phyloP scores from a whole-genome alignment of 2,329 filamentous ascomycete genomes.

The Talaromyces sp. region DNA sequence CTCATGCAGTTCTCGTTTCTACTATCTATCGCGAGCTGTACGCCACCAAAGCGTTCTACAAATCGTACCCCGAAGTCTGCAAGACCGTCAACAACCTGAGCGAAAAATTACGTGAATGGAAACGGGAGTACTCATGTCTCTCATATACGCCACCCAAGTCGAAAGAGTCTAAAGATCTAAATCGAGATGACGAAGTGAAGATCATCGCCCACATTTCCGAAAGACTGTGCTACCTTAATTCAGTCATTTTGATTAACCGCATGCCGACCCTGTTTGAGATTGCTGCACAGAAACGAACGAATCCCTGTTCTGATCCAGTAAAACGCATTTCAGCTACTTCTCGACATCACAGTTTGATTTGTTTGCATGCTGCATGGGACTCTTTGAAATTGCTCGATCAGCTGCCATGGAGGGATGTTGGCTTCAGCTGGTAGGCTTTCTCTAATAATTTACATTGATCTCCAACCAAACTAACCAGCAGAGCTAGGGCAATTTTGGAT shows the following conservation, averaged over 20 bases:
- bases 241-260: conserved; percentile 88
- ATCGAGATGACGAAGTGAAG: conserved; percentile 70
- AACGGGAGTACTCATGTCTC: conserved; percentile 79
- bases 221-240: conserved; percentile 95
- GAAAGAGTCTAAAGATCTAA: conserved; percentile 74
- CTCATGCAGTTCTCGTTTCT: conserved; percentile 81
- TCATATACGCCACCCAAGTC: conserved; percentile 56
- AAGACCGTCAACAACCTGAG: conserved; percentile 89
- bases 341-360: conserved; percentile 80
- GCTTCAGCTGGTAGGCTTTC: conserved; percentile 75
- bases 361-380: conserved; percentile 81
- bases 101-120: conserved; percentile 81
- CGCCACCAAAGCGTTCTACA: conserved; percentile 78
- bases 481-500: conserved; percentile 70
- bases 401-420: conserved; percentile 86
- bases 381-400: conserved; percentile 90
- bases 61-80: conserved; percentile 78
- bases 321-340: conserved; percentile 49
- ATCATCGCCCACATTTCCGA: conserved; percentile 86
- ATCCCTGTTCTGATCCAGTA: conserved; percentile 60
- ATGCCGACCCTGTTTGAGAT: conserved; percentile 85
- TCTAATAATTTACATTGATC: neutral
- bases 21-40: conserved; percentile 87
- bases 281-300: conserved; percentile 38
- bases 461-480: neutral